Conservation (phyloP, 805 yeast species). For the Sungouiozyma ichnusensis region DNA sequence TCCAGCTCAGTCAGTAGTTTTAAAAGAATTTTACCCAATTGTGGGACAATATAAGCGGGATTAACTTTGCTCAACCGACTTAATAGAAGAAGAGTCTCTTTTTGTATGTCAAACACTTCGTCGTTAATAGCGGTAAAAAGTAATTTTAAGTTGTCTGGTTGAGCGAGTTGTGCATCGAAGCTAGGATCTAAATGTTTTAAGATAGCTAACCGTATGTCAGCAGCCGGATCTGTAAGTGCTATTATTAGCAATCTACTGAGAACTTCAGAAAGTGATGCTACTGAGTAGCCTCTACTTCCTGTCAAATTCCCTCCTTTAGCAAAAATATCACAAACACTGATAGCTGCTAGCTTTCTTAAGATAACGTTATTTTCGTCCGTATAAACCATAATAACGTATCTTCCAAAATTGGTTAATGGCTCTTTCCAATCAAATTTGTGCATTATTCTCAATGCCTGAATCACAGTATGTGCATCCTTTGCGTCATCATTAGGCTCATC, state of each 20-base stretch:
- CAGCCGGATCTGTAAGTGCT: conserved; percentile 78
- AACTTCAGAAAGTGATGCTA: conserved; percentile 76
- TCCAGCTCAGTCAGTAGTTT: conserved; percentile 80
- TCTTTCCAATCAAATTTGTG: conserved; percentile 64
- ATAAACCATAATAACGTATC: conserved; percentile 74
- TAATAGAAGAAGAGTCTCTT: conserved; percentile 64
- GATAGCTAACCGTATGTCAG: conserved; percentile 78
- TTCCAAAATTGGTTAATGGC: conserved; percentile 77
- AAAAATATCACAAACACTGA: conserved; percentile 71
- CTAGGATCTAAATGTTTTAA: conserved; percentile 58
- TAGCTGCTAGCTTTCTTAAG: conserved; percentile 75
- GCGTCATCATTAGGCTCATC: conserved; percentile 34
- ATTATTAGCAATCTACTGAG: conserved; percentile 68
- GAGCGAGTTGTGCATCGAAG: conserved; percentile 88
- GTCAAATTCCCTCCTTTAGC: conserved; percentile 70
- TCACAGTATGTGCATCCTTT: conserved; percentile 42
- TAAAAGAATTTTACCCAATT: conserved; percentile 73
- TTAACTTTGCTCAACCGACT: conserved; percentile 80
- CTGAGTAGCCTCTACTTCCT: conserved; percentile 71
- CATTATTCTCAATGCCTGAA: conserved; percentile 72
- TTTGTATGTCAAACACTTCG: conserved; percentile 74
- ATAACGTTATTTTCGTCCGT: conserved; percentile 69
- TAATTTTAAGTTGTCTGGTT: conserved; percentile 79
- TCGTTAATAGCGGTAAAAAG: conserved; percentile 86
- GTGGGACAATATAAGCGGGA: conserved; percentile 94